Percentiles rank a stretch among this genome's conserved stretches.
Evolutionary conservation across 805 yeast species (phyloP).

Genomic region (Blastobotrys terrestris): DNA sequence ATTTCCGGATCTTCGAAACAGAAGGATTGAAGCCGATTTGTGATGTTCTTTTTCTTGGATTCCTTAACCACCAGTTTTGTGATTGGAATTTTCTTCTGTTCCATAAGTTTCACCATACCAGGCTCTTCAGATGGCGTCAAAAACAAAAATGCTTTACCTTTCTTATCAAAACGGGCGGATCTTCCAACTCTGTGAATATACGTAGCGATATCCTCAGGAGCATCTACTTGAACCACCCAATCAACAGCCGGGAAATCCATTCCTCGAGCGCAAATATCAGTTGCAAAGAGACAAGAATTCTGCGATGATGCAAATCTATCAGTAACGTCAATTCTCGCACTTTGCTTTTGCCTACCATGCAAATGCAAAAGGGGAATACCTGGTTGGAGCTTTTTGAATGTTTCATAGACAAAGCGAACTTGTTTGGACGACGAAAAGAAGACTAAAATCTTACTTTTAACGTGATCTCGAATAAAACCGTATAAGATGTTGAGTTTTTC

Average conservation of each 20-base stretch:
- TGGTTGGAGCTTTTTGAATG: constrained; percentile 82
- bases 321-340: constrained; percentile 80
- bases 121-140: constrained; percentile 78
- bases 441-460: constrained; percentile 72
- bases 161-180: constrained; percentile 79
- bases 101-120: constrained; percentile 60
- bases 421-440: constrained; percentile 85
- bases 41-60: constrained; percentile 63
- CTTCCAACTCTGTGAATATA: constrained; percentile 90
- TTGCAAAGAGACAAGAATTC: constrained; percentile 76
- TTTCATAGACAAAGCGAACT: constrained; percentile 83
- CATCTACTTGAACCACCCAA: constrained; percentile 91
- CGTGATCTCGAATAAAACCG: constrained; percentile 79
- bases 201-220: constrained; percentile 86
- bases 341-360: constrained; percentile 86
- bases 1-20: constrained; percentile 88
- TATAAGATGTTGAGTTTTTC: constrained; percentile 83
- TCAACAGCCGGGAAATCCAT: constrained; percentile 88
- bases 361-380: constrained; percentile 82
- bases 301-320: constrained; percentile 71
- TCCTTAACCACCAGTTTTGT: constrained; percentile 69
- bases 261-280: constrained; percentile 90
- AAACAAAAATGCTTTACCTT: constrained; percentile 77
- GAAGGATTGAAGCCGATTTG: constrained; percentile 78
- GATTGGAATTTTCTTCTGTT: constrained; percentile 59